phyloP scores from a whole-genome alignment of 768 basidiomycete genomes.

The Tremella fuciformis region DNA sequence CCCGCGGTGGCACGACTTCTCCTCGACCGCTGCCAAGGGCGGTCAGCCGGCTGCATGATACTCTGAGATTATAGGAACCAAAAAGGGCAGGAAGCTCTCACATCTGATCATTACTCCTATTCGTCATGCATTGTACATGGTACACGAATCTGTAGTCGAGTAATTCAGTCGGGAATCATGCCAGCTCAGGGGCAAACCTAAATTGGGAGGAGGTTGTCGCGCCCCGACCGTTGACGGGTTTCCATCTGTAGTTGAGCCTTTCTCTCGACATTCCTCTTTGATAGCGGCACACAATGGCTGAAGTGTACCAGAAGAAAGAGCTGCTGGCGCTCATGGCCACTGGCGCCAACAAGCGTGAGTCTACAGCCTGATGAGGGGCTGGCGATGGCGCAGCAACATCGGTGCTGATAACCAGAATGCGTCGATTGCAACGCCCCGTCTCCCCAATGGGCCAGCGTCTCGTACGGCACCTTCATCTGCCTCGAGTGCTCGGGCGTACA shows the following conservation, averaged over 20 bases:
- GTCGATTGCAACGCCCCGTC: conserved; percentile 83
- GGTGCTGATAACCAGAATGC: conserved; percentile 55
- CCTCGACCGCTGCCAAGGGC: conserved; percentile 82
- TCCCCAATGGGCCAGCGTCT: conserved; percentile 77
- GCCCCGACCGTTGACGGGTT: not conserved
- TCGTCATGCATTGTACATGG: too few relatives aligned
- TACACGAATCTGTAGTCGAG: too few relatives aligned
- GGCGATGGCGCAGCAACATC: conserved; percentile 1
- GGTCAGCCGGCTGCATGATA: not conserved
- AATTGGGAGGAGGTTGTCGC: too few relatives aligned
- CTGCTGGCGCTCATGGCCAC: conserved; percentile 72
- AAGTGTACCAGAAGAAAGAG: conserved; percentile 65
- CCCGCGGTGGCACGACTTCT: conserved; percentile 91
- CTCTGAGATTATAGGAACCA: not conserved
- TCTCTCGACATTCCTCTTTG: not conserved
- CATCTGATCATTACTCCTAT: too few relatives aligned
- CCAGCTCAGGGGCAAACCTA: too few relatives aligned
- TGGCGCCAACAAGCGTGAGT: conserved; percentile 66
- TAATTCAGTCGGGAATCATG: not conserved
- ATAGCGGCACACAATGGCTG: conserved; percentile 55
- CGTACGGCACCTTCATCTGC: conserved; percentile 75
- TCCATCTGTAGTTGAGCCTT: not conserved
- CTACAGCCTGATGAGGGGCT: not conserved
- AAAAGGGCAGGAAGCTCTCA: too few relatives aligned
- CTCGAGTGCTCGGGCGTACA: conserved; percentile 62